Percentiles rank a stretch among this genome's conserved stretches.
Conservation (phyloP, 345 rosid species). For the Hibiscus tridactylites region DNA sequence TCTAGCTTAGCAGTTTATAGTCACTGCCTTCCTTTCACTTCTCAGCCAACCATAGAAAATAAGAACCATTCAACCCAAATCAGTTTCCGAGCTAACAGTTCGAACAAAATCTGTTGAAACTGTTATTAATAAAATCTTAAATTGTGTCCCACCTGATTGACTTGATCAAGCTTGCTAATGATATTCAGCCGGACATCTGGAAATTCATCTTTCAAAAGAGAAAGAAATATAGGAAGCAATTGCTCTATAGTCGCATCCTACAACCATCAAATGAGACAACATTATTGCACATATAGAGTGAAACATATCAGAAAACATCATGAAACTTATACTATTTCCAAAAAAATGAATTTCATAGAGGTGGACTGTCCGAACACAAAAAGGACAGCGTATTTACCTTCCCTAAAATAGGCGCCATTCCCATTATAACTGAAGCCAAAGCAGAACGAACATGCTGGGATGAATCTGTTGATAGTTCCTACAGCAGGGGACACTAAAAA, state of each 20-base stretch:
- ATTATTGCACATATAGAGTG: not conserved
- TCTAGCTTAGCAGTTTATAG: not conserved
- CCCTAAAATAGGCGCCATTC: constrained; percentile 79
- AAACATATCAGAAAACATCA: not conserved
- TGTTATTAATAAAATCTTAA: not conserved
- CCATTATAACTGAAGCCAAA: constrained; percentile 83
- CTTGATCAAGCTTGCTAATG: constrained; percentile 64
- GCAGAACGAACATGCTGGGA: constrained; percentile 83
- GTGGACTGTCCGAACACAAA: not conserved
- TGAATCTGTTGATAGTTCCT: constrained; percentile 79
- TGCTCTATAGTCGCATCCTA: constrained; percentile 60
- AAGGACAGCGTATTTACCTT: constrained; percentile 24
- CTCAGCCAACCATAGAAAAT: not conserved
- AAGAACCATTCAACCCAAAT: not conserved
- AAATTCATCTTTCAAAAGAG: constrained; percentile 57
- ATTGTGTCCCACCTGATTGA: constrained; percentile 39
- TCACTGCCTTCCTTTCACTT: not conserved
- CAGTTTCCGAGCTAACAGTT: too few relatives aligned
- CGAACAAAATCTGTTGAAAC: too few relatives aligned
- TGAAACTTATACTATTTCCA: not conserved
- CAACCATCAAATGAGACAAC: not conserved
- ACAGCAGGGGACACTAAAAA: constrained; percentile 9
- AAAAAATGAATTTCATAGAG: not conserved
- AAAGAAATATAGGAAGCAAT: constrained; percentile 51
- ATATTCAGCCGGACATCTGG: constrained; percentile 58